These are phyloP conservation scores for Cerrena zonata DNA, from an alignment of 1,284 basidiomycete genomes.

Conservation along the genomic window DNA sequence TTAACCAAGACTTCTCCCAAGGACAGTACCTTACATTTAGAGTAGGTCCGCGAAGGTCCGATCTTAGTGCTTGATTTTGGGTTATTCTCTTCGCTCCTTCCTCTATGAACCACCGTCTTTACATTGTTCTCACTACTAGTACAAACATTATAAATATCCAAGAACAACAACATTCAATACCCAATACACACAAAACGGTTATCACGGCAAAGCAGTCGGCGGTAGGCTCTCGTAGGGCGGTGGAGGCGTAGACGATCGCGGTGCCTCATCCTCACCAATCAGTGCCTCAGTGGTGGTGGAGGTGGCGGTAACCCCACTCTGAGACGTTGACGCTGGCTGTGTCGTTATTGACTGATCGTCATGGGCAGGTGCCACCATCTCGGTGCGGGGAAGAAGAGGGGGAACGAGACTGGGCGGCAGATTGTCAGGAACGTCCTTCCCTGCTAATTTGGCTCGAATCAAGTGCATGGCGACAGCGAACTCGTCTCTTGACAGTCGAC, in stretches of 20 bases:
- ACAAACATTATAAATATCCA: background rate
- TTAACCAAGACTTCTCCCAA: background rate
- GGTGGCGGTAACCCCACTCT: background rate
- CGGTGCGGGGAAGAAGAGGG: background rate
- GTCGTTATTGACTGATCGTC: too few relatives aligned
- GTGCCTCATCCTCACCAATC: conserved; percentile 9
- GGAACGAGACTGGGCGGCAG: conserved; percentile 34
- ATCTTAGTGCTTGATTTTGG: too few relatives aligned
- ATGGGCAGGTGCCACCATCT: background rate
- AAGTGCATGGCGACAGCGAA: conserved; percentile 96
- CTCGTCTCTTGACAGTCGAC: conserved; percentile 82
- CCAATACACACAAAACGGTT: background rate
- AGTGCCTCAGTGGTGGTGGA: conserved; percentile 9
- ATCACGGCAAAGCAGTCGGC: too few relatives aligned
- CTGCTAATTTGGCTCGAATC: conserved; percentile 81
- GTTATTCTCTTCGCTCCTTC: background rate
- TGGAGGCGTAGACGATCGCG: conserved; percentile 19
- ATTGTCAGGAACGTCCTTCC: conserved; percentile 68
- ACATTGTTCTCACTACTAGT: too few relatives aligned
- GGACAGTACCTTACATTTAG: background rate
- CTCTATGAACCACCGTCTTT: background rate
- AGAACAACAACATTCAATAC: background rate
- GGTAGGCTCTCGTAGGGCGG: conserved; percentile 16
- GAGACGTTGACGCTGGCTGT: background rate
- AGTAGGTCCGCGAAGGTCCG: too few relatives aligned